phyloP scores from a whole-genome alignment of 352 stramenopile genomes.

The Globisporangium alternatum region DNA sequence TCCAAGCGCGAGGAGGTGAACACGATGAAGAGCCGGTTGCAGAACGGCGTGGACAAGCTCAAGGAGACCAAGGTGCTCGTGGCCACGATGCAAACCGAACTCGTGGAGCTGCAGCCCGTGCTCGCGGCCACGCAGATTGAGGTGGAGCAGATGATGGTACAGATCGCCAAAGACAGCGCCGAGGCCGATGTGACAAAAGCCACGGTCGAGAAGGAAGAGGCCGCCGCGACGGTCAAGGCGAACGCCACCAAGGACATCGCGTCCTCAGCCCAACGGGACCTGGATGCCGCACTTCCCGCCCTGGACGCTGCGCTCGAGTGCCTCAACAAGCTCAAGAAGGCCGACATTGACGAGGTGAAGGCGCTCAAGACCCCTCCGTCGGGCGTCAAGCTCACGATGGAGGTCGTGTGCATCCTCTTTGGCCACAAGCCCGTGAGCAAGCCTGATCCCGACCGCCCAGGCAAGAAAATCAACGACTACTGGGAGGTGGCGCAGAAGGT shows the following conservation, averaged over 20 bases:
- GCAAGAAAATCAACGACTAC: constrained; percentile 92
- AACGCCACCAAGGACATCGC: constrained; percentile 89
- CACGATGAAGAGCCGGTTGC: constrained; percentile 77
- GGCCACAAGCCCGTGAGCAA: constrained; percentile 89
- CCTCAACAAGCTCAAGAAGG: constrained; percentile 89
- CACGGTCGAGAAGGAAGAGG: constrained; percentile 87
- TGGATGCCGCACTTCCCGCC: constrained; percentile 85
- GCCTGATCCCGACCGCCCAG: constrained; percentile 78
- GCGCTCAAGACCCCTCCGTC: constrained; percentile 88
- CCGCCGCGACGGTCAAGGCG: constrained; percentile 81
- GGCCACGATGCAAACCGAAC: constrained; percentile 80
- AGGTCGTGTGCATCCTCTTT: constrained; percentile 91
- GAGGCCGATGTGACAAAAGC: constrained; percentile 87
- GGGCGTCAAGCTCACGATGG: constrained; percentile 91
- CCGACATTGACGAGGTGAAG: constrained; percentile 92
- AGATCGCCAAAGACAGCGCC: constrained; percentile 88
- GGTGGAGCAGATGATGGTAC: constrained; percentile 89
- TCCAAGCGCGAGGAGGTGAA: constrained; percentile 90
- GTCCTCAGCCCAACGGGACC: constrained; percentile 82
- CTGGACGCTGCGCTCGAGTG: constrained; percentile 86
- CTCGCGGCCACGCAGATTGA: constrained; percentile 75
- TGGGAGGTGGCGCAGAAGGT: constrained; percentile 89
- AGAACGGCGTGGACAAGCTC: constrained; percentile 88
- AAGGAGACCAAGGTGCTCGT: constrained; percentile 79
- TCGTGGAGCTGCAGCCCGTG: constrained; percentile 81